These are phyloP conservation scores for Candida sonorensis DNA, from an alignment of 805 yeast species.

Conservation along the genomic window DNA sequence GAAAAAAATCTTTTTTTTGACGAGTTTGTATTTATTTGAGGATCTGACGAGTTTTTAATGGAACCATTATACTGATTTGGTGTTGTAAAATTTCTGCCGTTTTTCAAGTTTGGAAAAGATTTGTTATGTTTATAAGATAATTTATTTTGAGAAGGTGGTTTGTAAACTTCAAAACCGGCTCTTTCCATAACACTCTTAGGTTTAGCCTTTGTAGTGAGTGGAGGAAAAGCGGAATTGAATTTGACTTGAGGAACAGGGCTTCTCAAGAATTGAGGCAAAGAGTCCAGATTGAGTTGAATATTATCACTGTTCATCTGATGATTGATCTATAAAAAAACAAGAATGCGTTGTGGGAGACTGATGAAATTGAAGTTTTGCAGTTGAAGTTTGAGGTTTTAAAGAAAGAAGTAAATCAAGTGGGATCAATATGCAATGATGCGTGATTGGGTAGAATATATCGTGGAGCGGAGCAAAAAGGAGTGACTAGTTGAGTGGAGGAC, in stretches of 20 bases:
- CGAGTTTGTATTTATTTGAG: constrained; percentile 5
- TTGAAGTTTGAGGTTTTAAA: too few relatives aligned
- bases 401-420: too few relatives aligned
- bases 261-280: constrained; percentile 28
- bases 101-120: constrained; percentile 9
- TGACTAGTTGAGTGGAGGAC: too few relatives aligned
- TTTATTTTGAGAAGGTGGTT: constrained; percentile 24
- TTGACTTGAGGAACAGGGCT: constrained; percentile 26
- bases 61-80: constrained; percentile 8
- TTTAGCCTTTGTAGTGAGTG: constrained; percentile 52
- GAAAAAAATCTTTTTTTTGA: constrained; percentile 5
- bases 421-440: too few relatives aligned
- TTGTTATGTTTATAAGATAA: constrained; percentile 1
- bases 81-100: constrained; percentile 15
- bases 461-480: too few relatives aligned
- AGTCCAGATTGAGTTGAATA: constrained; percentile 15
- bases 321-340: too few relatives aligned
- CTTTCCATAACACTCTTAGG: constrained; percentile 71
- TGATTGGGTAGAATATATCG: too few relatives aligned
- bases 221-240: constrained; percentile 59
- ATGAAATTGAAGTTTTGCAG: too few relatives aligned
- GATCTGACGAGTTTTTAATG: constrained; percentile 9
- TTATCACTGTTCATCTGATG: constrained; percentile 11
- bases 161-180: constrained; percentile 69
- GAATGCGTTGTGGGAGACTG: too few relatives aligned